These are phyloP conservation scores for Citrus sp. DNA, from an alignment of 345 rosid species.

Conservation along the genomic window DNA sequence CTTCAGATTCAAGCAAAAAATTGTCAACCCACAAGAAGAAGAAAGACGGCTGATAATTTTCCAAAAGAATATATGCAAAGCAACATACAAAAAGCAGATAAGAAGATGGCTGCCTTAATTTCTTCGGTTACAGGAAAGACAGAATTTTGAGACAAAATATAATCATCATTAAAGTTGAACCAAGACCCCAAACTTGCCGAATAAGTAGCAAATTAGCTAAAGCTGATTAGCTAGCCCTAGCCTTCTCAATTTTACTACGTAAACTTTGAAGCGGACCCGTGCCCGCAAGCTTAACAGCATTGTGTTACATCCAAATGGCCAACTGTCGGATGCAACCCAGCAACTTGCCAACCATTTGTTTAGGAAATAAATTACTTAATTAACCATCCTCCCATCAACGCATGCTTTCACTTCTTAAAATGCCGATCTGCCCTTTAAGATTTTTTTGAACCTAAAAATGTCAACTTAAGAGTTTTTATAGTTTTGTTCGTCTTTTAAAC, in stretches of 20 bases:
- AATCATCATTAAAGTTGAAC: background rate
- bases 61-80: background rate
- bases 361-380: background rate
- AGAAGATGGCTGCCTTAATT: constrained; percentile 2
- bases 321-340: constrained; percentile 33
- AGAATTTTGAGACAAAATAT: background rate
- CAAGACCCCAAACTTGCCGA: background rate
- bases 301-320: constrained; percentile 14
- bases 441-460: too few species aligned
- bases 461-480: too few species aligned
- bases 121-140: constrained; percentile 8
- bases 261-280: constrained; percentile 23
- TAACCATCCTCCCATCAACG: background rate
- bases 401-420: background rate
- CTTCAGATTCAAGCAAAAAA: constrained; percentile 28
- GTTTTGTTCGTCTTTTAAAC: too few species aligned
- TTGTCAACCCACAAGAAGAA: constrained; percentile 23
- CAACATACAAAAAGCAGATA: background rate
- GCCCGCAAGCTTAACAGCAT: constrained; percentile 5
- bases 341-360: constrained; percentile 18
- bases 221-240: background rate
- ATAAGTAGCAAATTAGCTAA: background rate
- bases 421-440: too few species aligned
- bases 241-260: constrained; percentile 25
- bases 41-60: constrained; percentile 1